Base-by-base conservation (phyloP, 352 stramenopile genomes). In the Pythium plurisporium region DNA sequence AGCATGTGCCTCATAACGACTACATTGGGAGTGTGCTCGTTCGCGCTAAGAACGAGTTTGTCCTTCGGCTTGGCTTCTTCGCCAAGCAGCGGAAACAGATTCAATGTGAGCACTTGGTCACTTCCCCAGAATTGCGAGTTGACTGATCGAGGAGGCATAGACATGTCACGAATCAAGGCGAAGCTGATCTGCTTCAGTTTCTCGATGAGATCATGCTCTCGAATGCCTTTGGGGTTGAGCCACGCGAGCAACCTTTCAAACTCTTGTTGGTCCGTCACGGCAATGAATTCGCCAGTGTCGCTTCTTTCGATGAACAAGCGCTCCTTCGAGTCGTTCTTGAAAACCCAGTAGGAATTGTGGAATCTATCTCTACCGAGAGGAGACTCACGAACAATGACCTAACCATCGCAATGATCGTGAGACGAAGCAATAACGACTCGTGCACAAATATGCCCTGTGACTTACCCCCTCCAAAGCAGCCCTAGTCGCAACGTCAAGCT, bases 321-420 rank as follows among this genome's bases (percentile, higher is more conserved):
- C 14, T 67, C 56, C n/a, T 70, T 73, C 7, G 64, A 74, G 65
- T 90, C 82, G 30, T 86, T 73, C 47, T 76, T 79, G 59, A 94
- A 94, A 36, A 85, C 65, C 67, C 74, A 94, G 50, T 94, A 94
- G 9, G 74, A 74, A 50, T 89, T 89, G 65, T 89, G 80, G 26
- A 75, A 91, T 29, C 84, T 72, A 49, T 94, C 84, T 57, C 62
- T 82, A 51, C 84, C 84, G 25, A 94, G 48, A 8, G 81, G 79
- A 22, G 76, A 64, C 33, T 87, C 78, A 20, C 84, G 79, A 48
- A 94, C 83, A 48, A 86, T 74, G 41, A 91, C 50, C 65, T 79
- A 25, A 37, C 17, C 5, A 22, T 36, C 29, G 23, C 7, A 8
- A n/a, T 48, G 9, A 12, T 40, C 12, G 29, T 27, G 26, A 12